A percentile compares a stretch with the other conserved stretches of the same genome.
Evolutionary conservation across 2,329 filamentous ascomycete genomes (phyloP).

Genomic region (Penicillium decumbens): DNA sequence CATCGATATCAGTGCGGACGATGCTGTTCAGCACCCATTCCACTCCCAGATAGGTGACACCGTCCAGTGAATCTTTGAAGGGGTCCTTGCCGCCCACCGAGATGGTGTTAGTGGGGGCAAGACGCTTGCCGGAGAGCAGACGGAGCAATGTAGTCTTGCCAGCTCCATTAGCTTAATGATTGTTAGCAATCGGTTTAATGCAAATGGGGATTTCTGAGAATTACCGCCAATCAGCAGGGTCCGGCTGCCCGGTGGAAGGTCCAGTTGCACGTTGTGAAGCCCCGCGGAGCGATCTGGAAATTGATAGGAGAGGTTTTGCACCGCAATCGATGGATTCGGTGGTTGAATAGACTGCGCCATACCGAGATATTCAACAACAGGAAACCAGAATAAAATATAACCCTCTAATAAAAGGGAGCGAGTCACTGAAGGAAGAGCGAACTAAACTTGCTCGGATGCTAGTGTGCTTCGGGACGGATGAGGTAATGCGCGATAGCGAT

Average conservation of each 20-base stretch:
- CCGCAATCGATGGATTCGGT: constrained; percentile 59
- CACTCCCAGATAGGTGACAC: constrained; percentile 92
- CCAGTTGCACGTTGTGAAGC: constrained; percentile 66
- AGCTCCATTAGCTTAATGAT: constrained; percentile 71
- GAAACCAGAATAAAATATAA: background rate
- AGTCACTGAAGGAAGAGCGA: background rate
- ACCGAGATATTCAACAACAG: background rate
- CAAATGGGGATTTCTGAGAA: background rate
- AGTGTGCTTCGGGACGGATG: constrained; percentile 7
- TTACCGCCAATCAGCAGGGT: constrained; percentile 84
- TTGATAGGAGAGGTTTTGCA: constrained; percentile 74
- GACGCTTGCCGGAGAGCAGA: constrained; percentile 88
- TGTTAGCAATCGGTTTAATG: background rate
- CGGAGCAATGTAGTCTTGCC: constrained; percentile 96
- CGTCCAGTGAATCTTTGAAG: constrained; percentile 83
- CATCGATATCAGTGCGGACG: constrained; percentile 90
- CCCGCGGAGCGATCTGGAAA: constrained; percentile 85
- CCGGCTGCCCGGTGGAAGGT: constrained; percentile 75
- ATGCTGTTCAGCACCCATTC: constrained; percentile 99
- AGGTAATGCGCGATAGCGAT: constrained; percentile 15
- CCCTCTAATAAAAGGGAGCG: background rate
- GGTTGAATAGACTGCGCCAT: constrained; percentile 20
- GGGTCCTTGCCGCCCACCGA: constrained; percentile 79
- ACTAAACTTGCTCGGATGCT: constrained; percentile 1
- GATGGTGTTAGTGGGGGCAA: constrained; percentile 72